Evolutionary conservation across 2,329 filamentous ascomycete species (phyloP), one percentile per base, ranked within the genome.

Genomic region (Phialophora chinensis): DNA sequence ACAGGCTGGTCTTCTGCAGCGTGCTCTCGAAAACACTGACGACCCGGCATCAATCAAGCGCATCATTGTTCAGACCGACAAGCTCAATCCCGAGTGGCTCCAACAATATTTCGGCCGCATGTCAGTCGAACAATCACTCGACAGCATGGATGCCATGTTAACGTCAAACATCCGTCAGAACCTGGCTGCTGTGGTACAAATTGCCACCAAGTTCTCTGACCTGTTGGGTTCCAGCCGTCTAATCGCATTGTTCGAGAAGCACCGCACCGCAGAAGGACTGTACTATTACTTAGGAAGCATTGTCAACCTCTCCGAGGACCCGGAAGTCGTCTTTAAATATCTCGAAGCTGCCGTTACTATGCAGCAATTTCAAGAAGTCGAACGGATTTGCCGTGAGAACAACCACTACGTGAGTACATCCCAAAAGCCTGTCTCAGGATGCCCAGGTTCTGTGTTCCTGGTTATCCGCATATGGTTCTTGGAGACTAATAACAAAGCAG

Each of bases 251-350:
- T 90, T 99, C 60, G 95, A 99, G 83, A 97, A 96, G 84, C 96
- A 98, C 83, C 93, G 95, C 79, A 98, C 95, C 42, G 90, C 92
- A 3, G 95, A 99, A 79, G 95, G 95, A 77, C 88, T 99, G 4
- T 99, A 95, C 86, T 97, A 97, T 84, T 99, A 97, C 81, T 88
- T 99, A 17, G 95, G 95, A 68, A 97, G 93, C 77, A 96, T 99
- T 73, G 94, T 99, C 80, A 99, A 99, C 78, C 84, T 99, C 56
- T 96, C 92, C 65, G 92, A 98, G 78, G 95, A 98, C 74, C 86
- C 91, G 25, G 95, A 99, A 77, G 95, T 99, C 33, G 91, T 95
- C 77, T 99, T 97, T 88, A 99, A 99, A 85, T 99, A 99, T 80
- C 97, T 99, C 66, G 94, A 99, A 81, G 93, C 95, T 63, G 95